Conservation (phyloP, 2,329 filamentous ascomycete genomes). For the Colletotrichum destructivum region DNA sequence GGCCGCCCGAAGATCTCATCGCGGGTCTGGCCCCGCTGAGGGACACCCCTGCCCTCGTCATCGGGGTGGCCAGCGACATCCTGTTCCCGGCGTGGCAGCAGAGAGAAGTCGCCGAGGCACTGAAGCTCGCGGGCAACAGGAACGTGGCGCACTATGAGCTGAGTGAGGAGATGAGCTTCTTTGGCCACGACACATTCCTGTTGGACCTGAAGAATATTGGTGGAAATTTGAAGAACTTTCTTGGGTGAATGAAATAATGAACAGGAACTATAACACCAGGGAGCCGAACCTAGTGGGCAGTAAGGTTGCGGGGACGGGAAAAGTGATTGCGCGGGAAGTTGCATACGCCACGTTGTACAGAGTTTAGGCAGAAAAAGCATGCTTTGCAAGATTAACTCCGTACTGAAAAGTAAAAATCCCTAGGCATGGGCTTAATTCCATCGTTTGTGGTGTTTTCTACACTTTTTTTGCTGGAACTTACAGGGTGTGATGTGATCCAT, state of each 20-base stretch:
- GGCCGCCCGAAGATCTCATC: conserved; percentile 85
- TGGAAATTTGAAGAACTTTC: conserved; percentile 83
- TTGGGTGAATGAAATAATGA: conserved; percentile 64
- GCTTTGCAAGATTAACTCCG: background rate
- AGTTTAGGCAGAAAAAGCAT: conserved; percentile 17
- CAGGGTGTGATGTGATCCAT: background rate
- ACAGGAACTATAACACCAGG: too few relatives aligned
- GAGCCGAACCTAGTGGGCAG: background rate
- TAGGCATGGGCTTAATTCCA: background rate
- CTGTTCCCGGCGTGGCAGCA: conserved; percentile 99
- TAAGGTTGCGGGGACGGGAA: background rate
- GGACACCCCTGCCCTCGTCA: conserved; percentile 86
- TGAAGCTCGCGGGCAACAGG: conserved; percentile 83
- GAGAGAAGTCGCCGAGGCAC: conserved; percentile 88
- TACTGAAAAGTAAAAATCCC: background rate
- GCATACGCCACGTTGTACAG: conserved; percentile 14
- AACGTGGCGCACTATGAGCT: conserved; percentile 91
- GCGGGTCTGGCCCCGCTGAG: conserved; percentile 79
- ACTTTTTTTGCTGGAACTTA: background rate
- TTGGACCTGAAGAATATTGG: conserved; percentile 94
- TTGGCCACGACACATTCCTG: conserved; percentile 97
- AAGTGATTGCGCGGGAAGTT: background rate
- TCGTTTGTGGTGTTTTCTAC: background rate
- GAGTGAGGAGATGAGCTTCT: conserved; percentile 93
- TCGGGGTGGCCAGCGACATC: conserved; percentile 96